Evolutionary conservation across 1,284 basidiomycete genomes (phyloP), one percentile per base, ranked within the genome.

Genomic region (Tilletia setariae): DNA sequence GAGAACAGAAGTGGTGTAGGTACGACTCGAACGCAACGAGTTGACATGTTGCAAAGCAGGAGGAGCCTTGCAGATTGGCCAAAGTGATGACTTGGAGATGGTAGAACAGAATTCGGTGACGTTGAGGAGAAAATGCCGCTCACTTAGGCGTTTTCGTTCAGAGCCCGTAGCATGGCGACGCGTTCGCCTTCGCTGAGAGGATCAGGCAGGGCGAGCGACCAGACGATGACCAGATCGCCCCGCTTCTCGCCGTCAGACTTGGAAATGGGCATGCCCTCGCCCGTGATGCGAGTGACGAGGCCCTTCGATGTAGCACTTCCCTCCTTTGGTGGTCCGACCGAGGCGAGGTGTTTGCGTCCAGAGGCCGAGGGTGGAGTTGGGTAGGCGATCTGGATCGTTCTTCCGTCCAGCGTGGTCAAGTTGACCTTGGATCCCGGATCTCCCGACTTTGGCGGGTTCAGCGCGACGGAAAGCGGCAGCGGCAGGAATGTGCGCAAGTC

Each of bases 251-350:
- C 79, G 9, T 70, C 72, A 7, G 74, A 75, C 64, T 81, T 81
- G 47, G 73, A 74, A 62, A 82, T 81, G 1, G 80, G 80, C 79
- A 82, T 81, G 1, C 80, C 80, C 51, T 81, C 79, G 51, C 73
- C 73, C 1, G 79, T 75, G 49, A 82, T 66, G 32, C 79, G 73
- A 2, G 79, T 81, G n/a, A 77, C 77, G 61, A 74, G 73, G 3
- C 79, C 79, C 28, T 61, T 61, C 13, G 56, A 61, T 1, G 56
- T 35, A 16, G 56, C 28, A 19, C 30, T 35, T 1, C 56, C 56
- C n/a, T 61, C 56, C 28, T 61, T 61, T 1, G 56, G 56, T n/a
- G 56, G 56, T 11, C 56, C 56, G 30, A 61, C 56, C 3, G 73
- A 72, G 0, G 68, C 67, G 51, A 82, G 73, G 43, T 72, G 72